phyloP scores from a whole-genome alignment of 768 basidiomycete genomes.

The Coprinellus aureogranulatus region DNA sequence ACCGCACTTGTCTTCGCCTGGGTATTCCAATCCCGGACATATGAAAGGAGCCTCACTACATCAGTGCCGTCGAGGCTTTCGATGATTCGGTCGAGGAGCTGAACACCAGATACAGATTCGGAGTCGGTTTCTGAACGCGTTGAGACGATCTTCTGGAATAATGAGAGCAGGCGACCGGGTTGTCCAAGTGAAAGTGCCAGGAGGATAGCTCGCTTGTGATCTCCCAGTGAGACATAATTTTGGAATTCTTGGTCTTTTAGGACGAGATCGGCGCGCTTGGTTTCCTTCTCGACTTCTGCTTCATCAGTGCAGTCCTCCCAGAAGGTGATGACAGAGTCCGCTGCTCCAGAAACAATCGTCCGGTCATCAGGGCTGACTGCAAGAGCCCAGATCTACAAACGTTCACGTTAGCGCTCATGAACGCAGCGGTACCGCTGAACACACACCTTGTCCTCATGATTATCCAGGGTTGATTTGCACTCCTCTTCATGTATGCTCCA shows the following conservation, averaged over 20 bases:
- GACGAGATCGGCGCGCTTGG: conserved; percentile 68
- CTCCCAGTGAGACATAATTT: conserved; percentile 83
- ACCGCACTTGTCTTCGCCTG: conserved; percentile 81
- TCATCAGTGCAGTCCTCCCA: conserved; percentile 95
- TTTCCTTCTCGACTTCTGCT: conserved; percentile 70
- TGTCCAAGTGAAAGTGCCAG: conserved; percentile 92
- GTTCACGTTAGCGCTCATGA: not conserved
- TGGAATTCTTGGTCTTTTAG: conserved; percentile 92
- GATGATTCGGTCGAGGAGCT: conserved; percentile 79
- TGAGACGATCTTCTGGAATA: conserved; percentile 67
- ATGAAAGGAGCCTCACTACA: conserved; percentile 76
- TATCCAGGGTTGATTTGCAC: conserved; percentile 86
- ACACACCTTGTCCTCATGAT: conserved; percentile 93
- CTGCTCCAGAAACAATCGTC: conserved; percentile 89
- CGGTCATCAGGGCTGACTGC: conserved; percentile 78
- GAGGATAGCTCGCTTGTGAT: conserved; percentile 88
- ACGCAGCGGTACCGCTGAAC: not conserved
- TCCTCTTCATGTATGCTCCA: conserved; percentile 92
- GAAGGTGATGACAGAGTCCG: conserved; percentile 93
- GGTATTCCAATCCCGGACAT: conserved; percentile 93
- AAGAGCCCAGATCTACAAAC: conserved; percentile 90
- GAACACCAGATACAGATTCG: conserved; percentile 60
- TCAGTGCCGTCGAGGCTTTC: conserved; percentile 68
- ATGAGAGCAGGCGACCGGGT: conserved; percentile 77
- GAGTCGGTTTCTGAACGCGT: conserved; percentile 20